Conservation (phyloP, 192 early-diverging fungal species). For the Chytriomyces sp. region DNA sequence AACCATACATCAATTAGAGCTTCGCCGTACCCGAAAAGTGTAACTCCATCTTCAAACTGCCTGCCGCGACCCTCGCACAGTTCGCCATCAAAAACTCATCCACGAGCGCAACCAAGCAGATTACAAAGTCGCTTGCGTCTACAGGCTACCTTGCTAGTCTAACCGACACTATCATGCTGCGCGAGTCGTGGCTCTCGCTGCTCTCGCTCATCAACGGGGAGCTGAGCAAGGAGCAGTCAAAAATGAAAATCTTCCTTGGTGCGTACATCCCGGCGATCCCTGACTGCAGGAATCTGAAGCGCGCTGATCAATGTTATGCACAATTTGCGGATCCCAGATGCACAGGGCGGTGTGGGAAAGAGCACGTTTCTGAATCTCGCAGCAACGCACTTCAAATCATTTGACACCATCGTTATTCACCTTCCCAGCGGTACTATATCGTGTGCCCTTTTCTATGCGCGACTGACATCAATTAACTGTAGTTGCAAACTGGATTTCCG, state of each 20-base stretch:
- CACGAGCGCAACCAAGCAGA: not conserved
- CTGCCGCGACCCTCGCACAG: not conserved
- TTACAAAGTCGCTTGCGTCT: not conserved
- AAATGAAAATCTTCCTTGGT: conserved; percentile 16
- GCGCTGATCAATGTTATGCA: not conserved
- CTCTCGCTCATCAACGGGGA: conserved; percentile 4
- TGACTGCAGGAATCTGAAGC: not conserved
- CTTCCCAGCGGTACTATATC: conserved; percentile 1
- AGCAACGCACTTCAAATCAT: conserved; percentile 9
- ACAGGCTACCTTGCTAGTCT: not conserved
- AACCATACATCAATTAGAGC: too few relatives aligned
- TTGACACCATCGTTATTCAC: conserved; percentile 14
- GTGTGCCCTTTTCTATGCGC: not conserved
- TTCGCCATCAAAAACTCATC: conserved; percentile 21
- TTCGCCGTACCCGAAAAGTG: not conserved
- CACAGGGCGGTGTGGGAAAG: conserved; percentile 6
- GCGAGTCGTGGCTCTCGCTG: conserved; percentile 14
- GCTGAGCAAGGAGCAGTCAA: not conserved
- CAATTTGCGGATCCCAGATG: not conserved
- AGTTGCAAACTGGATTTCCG: conserved; percentile 21
- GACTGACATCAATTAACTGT: not conserved
- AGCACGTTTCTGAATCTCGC: not conserved
- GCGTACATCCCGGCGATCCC: not conserved
- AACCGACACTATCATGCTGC: conserved; percentile 4
- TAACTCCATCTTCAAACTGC: conserved; percentile 10